Evolutionary conservation across 1,284 basidiomycete genomes (phyloP), one percentile per base, ranked within the genome.

Genomic region (Rhodotorula sp.): DNA sequence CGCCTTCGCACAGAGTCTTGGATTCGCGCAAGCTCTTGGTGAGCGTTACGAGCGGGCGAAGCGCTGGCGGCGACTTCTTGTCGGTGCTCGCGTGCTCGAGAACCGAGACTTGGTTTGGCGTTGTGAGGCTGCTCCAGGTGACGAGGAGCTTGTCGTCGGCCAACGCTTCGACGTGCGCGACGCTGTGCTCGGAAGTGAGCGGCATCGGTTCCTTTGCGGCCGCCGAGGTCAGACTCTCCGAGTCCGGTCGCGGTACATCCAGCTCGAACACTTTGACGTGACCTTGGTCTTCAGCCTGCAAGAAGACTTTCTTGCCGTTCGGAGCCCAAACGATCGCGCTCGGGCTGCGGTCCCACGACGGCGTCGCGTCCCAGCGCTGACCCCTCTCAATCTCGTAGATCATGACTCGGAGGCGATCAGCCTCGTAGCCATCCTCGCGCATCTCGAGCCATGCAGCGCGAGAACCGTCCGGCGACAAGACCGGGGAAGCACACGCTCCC

Each of bases 371-470:
- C 79, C 86, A 90, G 43, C 88, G 84, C 18, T 89, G 83, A n/a
- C 87, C 82, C 7, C 43, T 87, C 63, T 81, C 80, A 26, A 94
- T 81, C 79, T 81, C 81, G 61, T 89, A 91, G 20, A 94, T 86
- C 62, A 93, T 87, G 60, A 94, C 85, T 78, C 91, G 89, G 54
- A 81, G 79, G 31, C 79, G 75, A 73, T 84, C 84, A 31, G 89
- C 86, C 81, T 97, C 93, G 78, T 94, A 90, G 1, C 93, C 93
- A 79, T 97, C 79, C 49, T 90, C 80, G 61, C 89, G 88, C 74
- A 93, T 86, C 81, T 97, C 90, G 54, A 91, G 83, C 93, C 93
- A 97, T 0, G 90, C 92, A 2, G 88, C 87, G 26, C 63, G 56
- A 66, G 85, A 85, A 0, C 89, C 91, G 52, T 87, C 82, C 4